Percentiles rank a stretch among this genome's conserved stretches.
Evolutionary conservation across 257 asterid species (phyloP).

Genomic region (Verbena officinalis): DNA sequence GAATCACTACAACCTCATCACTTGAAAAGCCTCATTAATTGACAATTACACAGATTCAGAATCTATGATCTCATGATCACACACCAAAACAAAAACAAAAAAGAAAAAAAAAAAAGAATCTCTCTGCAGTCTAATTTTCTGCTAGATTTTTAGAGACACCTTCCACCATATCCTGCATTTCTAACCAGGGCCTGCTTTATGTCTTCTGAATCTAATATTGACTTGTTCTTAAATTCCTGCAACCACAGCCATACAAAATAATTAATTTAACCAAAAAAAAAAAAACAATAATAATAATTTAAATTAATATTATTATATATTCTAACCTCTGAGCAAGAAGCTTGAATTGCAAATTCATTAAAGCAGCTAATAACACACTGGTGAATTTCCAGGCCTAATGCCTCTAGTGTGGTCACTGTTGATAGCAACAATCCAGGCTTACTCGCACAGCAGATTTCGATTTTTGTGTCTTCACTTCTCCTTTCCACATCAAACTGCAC

Average conservation of each 20-base stretch:
- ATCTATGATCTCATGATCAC: neutral
- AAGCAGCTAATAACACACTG: conserved; percentile 84
- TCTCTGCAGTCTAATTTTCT: neutral
- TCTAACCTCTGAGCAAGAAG: conserved; percentile 56
- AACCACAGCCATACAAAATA: neutral
- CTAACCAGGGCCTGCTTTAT: conserved; percentile 69
- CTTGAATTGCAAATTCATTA: conserved; percentile 67
- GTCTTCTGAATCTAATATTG: conserved; percentile 50
- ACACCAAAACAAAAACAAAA: neutral
- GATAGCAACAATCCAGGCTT: conserved; percentile 75
- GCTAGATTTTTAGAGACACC: conserved; percentile 42
- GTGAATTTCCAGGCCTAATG: conserved; percentile 70
- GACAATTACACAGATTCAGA: neutral
- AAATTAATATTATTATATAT: no score
- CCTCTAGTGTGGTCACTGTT: conserved; percentile 72
- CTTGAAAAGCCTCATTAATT: neutral
- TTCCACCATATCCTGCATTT: conserved; percentile 80
- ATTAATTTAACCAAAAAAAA: no score
- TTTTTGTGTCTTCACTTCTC: conserved; percentile 47
- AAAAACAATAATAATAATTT: no score
- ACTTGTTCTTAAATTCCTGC: conserved; percentile 58
- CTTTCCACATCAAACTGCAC: conserved; percentile 75
- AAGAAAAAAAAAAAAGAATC: neutral
- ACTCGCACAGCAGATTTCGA: conserved; percentile 58
- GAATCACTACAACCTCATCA: conserved; percentile 5